These are phyloP conservation scores for Orbilia ellipsospora DNA, from an alignment of 2,329 filamentous ascomycete genomes.

Conservation along the genomic window DNA sequence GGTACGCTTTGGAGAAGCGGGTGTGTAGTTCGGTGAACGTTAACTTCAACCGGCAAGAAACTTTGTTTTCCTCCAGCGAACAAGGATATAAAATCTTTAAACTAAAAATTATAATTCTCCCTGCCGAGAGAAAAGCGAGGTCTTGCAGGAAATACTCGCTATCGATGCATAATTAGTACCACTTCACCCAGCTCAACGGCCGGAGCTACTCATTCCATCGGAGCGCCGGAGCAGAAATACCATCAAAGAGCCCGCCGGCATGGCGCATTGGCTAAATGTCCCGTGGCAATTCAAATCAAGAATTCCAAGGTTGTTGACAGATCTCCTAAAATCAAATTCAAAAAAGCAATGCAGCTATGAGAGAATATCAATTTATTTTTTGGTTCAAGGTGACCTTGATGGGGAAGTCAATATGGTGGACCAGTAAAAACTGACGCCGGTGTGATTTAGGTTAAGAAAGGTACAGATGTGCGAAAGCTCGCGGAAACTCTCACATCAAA, in stretches of 20 bases:
- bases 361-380: constrained; percentile 8
- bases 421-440: constrained; percentile 17
- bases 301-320: constrained; percentile 24
- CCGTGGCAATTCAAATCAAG: constrained; percentile 34
- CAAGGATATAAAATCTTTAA: constrained; percentile 46
- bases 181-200: constrained; percentile 5
- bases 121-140: constrained; percentile 51
- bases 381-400: constrained; percentile 1
- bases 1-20: constrained; percentile 40
- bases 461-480: constrained; percentile 32
- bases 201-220: constrained; percentile 51
- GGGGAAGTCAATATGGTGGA: background rate
- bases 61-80: constrained; percentile 18
- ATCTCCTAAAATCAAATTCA: constrained; percentile 26
- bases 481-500: constrained; percentile 13
- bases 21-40: constrained; percentile 39
- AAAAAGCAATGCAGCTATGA: constrained; percentile 17
- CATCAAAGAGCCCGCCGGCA: constrained; percentile 30
- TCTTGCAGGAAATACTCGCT: constrained; percentile 28
- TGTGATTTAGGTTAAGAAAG: constrained; percentile 34
- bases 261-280: constrained; percentile 49
- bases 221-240: constrained; percentile 37
- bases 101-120: constrained; percentile 51
- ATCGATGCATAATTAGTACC: constrained; percentile 28
- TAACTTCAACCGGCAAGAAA: constrained; percentile 51